These are phyloP conservation scores for Rhodotorula taiwanensis DNA, from an alignment of 768 basidiomycete species.

Conservation along the genomic window DNA sequence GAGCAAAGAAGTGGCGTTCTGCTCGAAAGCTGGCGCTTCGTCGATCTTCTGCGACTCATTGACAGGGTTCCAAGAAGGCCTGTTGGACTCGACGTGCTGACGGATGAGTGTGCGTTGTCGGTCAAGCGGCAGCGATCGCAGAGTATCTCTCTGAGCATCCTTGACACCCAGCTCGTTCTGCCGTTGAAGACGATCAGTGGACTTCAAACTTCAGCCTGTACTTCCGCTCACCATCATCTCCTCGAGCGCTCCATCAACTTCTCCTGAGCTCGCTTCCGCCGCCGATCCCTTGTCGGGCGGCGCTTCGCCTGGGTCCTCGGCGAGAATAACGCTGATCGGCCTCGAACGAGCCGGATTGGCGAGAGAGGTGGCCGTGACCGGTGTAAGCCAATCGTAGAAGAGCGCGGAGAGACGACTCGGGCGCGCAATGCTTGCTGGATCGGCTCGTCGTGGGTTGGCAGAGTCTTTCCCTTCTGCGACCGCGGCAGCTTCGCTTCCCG, in stretches of 20 bases:
- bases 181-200: background rate
- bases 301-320: conserved; percentile 47
- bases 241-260: conserved; percentile 54
- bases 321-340: conserved; percentile 3
- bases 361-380: conserved; percentile 45
- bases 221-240: conserved; percentile 61
- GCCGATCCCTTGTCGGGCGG: too few species aligned
- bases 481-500: too few species aligned
- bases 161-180: conserved; percentile 70
- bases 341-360: conserved; percentile 33
- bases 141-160: conserved; percentile 58
- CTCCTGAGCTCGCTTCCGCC: too few species aligned
- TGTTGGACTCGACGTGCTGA: conserved; percentile 56
- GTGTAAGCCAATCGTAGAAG: conserved; percentile 36
- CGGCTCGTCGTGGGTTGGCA: too few species aligned
- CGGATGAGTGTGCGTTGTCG: conserved; percentile 58
- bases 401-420: conserved; percentile 40
- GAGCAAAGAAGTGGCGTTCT: background rate
- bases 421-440: too few species aligned
- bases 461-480: too few species aligned
- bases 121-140: conserved; percentile 57
- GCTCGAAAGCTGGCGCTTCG: too few species aligned
- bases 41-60: too few species aligned
- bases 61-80: too few species aligned
- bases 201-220: too few species aligned